Conservation (phyloP, 139 green algal genomes). For the Micractinium sp. region DNA sequence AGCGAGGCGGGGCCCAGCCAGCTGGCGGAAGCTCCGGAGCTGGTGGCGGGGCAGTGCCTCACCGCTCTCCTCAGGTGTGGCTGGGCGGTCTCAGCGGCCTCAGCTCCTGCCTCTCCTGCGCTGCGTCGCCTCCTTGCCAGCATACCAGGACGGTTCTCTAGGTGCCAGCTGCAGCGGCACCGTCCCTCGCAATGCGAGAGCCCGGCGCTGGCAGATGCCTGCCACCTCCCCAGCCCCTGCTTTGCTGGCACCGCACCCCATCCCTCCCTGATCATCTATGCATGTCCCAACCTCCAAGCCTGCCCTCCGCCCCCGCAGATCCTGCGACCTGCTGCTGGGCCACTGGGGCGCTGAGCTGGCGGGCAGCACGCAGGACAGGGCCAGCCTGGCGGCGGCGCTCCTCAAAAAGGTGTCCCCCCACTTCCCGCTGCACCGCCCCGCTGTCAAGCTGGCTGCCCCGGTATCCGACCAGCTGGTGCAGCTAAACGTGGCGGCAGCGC, state of each 20-base stretch:
- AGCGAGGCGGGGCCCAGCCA: conserved; percentile 53
- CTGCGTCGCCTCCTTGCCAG: too few species aligned
- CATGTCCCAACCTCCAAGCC: neutral
- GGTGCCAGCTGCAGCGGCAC: neutral
- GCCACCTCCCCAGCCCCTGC: too few species aligned
- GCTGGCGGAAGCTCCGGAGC: conserved; percentile 52
- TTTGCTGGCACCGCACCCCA: too few species aligned
- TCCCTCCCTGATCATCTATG: neutral
- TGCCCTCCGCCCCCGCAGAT: neutral
- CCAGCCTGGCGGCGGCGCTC: conserved; percentile 38
- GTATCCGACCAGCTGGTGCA: conserved; percentile 55
- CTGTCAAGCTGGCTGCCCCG: neutral
- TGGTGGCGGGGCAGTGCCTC: conserved; percentile 36
- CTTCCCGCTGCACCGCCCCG: conserved; percentile 52
- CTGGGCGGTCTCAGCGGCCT: neutral
- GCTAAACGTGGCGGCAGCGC: conserved; percentile 59
- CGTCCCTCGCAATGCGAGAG: too few species aligned
- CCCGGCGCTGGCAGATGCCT: too few species aligned
- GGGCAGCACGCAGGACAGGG: neutral
- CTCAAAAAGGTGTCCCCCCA: conserved; percentile 39
- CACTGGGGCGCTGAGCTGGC: neutral
- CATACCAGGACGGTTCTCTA: too few species aligned
- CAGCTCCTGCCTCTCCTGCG: neutral
- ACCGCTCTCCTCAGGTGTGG: conserved; percentile 30
- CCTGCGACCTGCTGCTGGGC: conserved; percentile 43